A percentile compares a stretch with the other conserved stretches of the same genome.
phyloP scores from a whole-genome alignment of 1,284 basidiomycete genomes.

The Leccinum variabile region DNA sequence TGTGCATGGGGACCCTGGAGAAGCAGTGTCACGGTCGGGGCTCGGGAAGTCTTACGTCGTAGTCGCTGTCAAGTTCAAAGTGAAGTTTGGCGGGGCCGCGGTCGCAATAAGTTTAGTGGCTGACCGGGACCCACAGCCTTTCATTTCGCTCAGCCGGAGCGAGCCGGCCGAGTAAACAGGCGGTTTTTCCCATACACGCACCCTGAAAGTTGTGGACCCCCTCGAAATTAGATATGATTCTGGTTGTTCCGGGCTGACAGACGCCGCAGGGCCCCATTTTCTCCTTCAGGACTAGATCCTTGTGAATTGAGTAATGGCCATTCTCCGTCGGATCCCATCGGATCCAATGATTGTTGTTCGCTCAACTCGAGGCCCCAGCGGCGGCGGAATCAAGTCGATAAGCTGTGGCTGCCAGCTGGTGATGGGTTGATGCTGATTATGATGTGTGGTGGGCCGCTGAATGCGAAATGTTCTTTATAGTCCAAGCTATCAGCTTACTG shows the following conservation, averaged over 20 bases:
- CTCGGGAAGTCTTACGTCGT: not conserved
- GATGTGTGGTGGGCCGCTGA: not conserved
- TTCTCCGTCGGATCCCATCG: not conserved
- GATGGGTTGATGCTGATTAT: not conserved
- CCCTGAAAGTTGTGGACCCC: not conserved
- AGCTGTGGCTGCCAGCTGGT: not conserved
- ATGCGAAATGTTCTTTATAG: not conserved
- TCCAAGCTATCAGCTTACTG: too few relatives aligned
- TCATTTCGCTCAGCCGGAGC: constrained; percentile 6
- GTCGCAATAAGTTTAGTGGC: constrained; percentile 18
- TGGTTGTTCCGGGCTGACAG: constrained; percentile 1
- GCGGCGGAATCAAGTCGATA: not conserved
- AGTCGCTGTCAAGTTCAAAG: not conserved
- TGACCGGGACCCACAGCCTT: constrained; percentile 4
- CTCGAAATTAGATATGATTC: constrained; percentile 9
- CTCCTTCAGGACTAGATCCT: constrained; percentile 3
- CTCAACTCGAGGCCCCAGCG: not conserved
- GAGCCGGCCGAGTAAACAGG: constrained; percentile 11
- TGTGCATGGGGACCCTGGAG: not conserved
- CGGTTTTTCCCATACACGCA: constrained; percentile 1
- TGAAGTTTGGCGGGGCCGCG: constrained; percentile 8
- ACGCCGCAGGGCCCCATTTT: constrained; percentile 1
- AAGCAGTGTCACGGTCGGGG: not conserved
- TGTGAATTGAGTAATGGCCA: not conserved
- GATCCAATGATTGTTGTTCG: not conserved